Conservation (phyloP, 768 basidiomycete species). For the Suillus tomentosus region DNA sequence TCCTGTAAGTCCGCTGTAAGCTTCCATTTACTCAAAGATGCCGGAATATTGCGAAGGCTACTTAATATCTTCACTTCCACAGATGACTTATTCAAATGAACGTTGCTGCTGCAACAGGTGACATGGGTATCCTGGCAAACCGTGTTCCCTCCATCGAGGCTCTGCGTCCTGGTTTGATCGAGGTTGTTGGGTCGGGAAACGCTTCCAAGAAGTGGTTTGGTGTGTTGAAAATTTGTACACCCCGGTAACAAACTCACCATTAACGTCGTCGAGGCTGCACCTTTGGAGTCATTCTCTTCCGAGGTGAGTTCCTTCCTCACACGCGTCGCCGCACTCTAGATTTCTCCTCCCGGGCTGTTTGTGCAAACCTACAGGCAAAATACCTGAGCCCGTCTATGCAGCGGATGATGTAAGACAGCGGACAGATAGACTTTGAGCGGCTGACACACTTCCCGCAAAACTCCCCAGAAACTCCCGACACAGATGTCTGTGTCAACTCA, state of each 20-base stretch:
- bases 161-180: constrained; percentile 90
- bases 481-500: no score
- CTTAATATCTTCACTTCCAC: constrained; percentile 76
- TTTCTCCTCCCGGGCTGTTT: constrained; percentile 68
- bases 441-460: no score
- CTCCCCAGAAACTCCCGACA: no score
- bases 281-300: constrained; percentile 84
- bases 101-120: constrained; percentile 89
- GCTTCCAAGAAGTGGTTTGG: constrained; percentile 96
- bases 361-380: constrained; percentile 66
- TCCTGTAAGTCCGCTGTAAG: constrained; percentile 26
- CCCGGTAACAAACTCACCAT: constrained; percentile 96
- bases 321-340: constrained; percentile 12
- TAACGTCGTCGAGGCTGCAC: constrained; percentile 95
- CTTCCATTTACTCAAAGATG: constrained; percentile 17
- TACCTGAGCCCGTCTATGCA: no score
- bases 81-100: constrained; percentile 93
- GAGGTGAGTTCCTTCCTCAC: constrained; percentile 61
- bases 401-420: no score
- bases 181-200: constrained; percentile 83
- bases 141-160: constrained; percentile 98
- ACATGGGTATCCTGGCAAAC: constrained; percentile 99
- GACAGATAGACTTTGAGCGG: no score
- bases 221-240: constrained; percentile 70
- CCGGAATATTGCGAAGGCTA: constrained; percentile 54